Base-by-base conservation (phyloP, 2,329 filamentous ascomycete genomes). In the Microascus cirrosus region DNA sequence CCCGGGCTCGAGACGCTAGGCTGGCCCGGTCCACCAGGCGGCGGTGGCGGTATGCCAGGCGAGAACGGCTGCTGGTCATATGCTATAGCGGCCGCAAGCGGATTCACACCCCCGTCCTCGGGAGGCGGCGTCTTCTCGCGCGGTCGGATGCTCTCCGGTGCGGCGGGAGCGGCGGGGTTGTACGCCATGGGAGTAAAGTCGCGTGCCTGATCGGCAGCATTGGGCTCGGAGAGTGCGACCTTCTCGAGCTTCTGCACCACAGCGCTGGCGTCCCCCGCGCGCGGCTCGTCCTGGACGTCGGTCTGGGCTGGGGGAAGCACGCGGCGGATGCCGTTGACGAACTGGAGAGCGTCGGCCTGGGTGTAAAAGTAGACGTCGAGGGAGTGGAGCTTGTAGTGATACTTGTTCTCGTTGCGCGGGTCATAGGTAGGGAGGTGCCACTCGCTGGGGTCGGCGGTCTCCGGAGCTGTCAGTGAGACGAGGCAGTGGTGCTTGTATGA, bases 301-400 rank as follows among this genome's bases (percentile, higher is more conserved):
- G 87, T 74, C 61, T 85, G 83, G 10, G 75, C 70, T 0, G 76
- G 67, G 3, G 87, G 84, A 28, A 90, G 69, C 4, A 90, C 80
- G 58, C 83, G 78, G 55, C 85, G 77, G 58, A 90, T 74, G 15
- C 83, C 84, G 64, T 86, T 86, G 60, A 91, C 73, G 62, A 92
- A 89, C 59, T 83, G 79, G 32, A 83, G 73, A 1, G 87, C 87
- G 70, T 92, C 88, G 58, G 83, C 77, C 60, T 83, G 81, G 0
- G 84, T 89, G 86, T 87, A 91, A 66, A 92, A 87, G 73, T 93
- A 93, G 15, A 92, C 74, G 66, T 92, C 88, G 59, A 92, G 68
- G 0, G 85, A 86, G 67, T 90, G 84, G 8, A 93, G 78, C 67
- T 83, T 84, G 73, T 90, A 90, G 75, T 90, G 82, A 69, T 90